Base-by-base conservation (phyloP, 768 basidiomycete species). In the Psilocybe sp. region DNA sequence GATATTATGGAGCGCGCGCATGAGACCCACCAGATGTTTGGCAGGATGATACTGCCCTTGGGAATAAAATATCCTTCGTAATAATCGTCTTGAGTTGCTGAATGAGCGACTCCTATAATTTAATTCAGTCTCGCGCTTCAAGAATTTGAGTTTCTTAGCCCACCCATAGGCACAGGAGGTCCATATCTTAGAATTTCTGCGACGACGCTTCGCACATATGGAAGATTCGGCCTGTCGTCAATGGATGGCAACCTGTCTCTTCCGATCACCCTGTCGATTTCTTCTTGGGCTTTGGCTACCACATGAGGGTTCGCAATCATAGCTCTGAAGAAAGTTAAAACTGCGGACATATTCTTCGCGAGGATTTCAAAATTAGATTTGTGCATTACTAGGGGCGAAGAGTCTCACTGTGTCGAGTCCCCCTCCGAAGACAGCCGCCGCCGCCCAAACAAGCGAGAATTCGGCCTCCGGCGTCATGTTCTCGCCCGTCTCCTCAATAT, bases 111-210 rank as follows among this genome's bases (percentile, higher is more conserved):
- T 5, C 58, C 60, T 61, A 44, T 23, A 31, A 38, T 43, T 13
- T 12, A 7, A 14, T 3, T 23, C 14, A 1, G n/a, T 4, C 40
- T 12, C n/a, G 31, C 8, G 2, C 14, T 28, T 3, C n/a, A 12
- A 15, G 38, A 42, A 16, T n/a, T 15, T 48, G 43, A 28, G 4
- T 28, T 28, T 42, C 37, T n/a, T n/a, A 1, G 52, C 58, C 32
- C 51, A 71, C 75, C 73, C 4, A 72, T 63, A 4, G 77, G 76
- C 0, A 68, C 70, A n/a, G 76, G 69, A 13, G 67, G 70, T 32
- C 69, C 70, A 71, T 76, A 80, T 13, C 78, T 66, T 18, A 77
- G 58, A 2, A 73, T 60, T 53, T 84, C 81, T 0, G 70, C 71
- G 36, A 77, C 60, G 11, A 80, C 54, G 1, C 71, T 70, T 15